Evolutionary conservation across 2,329 filamentous ascomycete species (phyloP), one percentile per base, ranked within the genome.

Genomic region (Ophiostoma himal-ulmi): DNA sequence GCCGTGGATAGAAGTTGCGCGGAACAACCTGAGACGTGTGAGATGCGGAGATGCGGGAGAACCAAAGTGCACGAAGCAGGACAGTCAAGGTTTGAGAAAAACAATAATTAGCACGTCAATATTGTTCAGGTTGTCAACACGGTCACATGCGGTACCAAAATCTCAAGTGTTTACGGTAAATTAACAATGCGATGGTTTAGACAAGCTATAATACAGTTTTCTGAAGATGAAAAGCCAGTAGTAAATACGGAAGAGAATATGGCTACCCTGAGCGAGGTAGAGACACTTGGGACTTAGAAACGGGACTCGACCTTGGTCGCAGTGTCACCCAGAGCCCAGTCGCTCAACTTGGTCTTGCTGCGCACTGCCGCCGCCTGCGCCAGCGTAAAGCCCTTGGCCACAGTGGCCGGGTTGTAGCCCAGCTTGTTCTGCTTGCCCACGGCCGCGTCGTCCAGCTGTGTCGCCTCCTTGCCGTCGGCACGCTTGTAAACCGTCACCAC

Each of bases 381-480:
- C 72, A 85, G 86, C 0, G 93, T 96, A 79, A 97, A 96, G 0
- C 93, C 94, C 83, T 90, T 93, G 17, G 94, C 94, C 80, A 91
- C 89, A 5, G 93, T 89, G 3, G 94, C 94, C 26, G 94, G 94
- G 79, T 98, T 98, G 77, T 98, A 98, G 0, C 93, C 94, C 26
- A 97, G 81, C 67, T 86, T 86, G 70, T 86, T 93, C 72, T 80
- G 79, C 82, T 84, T 87, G 1, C 84, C 91, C 1, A 96, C 86
- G 66, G 86, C 84, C 4, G 83, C 85, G 69, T 86, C 87, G 26
- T 86, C 84, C 5, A 96, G 78, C 48, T 83, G 81, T 4, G 82
- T 81, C 2, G 89, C 89, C 70, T 81, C 82, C 79, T 86, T 83
- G 13, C 92, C 91, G 78, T 98, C 94, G 0, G 91, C 90, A 20